These are phyloP conservation scores for Aspergillus brasiliensis DNA, from an alignment of 2,329 filamentous ascomycete species.

Conservation along the genomic window DNA sequence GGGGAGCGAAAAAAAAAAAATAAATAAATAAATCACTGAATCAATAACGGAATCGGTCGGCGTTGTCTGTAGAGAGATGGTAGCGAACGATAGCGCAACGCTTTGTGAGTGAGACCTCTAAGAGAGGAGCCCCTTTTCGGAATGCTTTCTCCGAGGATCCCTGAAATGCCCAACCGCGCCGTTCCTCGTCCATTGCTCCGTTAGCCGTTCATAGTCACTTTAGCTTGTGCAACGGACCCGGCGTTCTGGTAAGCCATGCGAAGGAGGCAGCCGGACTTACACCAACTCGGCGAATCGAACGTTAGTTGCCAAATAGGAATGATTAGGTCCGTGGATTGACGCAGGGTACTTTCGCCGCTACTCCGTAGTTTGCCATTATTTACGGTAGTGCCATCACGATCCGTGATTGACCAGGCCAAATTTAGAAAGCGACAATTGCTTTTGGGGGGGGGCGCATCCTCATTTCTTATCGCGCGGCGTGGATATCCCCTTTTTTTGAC, in stretches of 20 bases:
- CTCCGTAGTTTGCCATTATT: conserved; percentile 7
- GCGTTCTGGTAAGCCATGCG: conserved; percentile 18
- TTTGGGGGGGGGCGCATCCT: conserved; percentile 1
- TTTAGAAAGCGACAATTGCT: conserved; percentile 13
- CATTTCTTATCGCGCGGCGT: conserved; percentile 7
- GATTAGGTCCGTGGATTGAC: not conserved
- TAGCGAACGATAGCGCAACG: not conserved
- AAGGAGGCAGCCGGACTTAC: conserved; percentile 11
- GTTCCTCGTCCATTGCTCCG: not conserved
- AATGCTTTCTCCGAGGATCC: not conserved
- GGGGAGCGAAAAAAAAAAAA: not conserved
- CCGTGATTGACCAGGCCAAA: conserved; percentile 3
- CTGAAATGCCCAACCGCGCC: not conserved
- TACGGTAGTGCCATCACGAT: not conserved
- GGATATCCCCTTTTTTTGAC: conserved; percentile 10
- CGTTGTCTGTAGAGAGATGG: not conserved
- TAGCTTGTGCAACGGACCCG: conserved; percentile 11
- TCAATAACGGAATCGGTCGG: not conserved
- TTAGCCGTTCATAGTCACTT: not conserved
- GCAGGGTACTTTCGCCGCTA: conserved; percentile 3
- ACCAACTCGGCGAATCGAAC: conserved; percentile 1
- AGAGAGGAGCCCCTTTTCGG: not conserved
- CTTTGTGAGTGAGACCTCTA: not conserved
- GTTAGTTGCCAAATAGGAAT: conserved; percentile 1
- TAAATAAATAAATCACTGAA: too few relatives aligned